Conservation (phyloP, 495 filamentous ascomycete genomes). For the Talaromyces thailandensis region DNA sequence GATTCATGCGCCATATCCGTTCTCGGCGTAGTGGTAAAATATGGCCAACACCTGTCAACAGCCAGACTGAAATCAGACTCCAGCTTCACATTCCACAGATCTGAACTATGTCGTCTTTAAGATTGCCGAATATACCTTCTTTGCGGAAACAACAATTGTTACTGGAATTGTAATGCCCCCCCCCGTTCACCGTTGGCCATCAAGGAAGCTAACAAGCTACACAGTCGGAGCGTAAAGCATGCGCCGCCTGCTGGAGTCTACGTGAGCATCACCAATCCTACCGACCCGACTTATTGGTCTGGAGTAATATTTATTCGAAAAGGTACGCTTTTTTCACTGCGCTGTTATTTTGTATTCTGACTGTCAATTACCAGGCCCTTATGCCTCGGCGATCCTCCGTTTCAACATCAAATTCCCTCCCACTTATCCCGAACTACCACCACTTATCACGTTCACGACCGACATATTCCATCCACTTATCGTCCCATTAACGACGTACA, state of each 20-base stretch:
- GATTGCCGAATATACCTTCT: slow-evolving; percentile 35
- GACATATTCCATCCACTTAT: slow-evolving; percentile 94
- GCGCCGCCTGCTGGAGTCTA: slow-evolving; percentile 78
- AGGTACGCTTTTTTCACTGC: slow-evolving; percentile 38
- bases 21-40: too few relatives aligned
- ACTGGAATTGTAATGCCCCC: slow-evolving; percentile 60
- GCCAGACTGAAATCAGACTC: not conserved
- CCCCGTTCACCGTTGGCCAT: not conserved
- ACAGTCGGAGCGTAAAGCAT: slow-evolving; percentile 71
- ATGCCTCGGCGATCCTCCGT: slow-evolving; percentile 76
- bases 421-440: slow-evolving; percentile 69
- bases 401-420: slow-evolving; percentile 84
- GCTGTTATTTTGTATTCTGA: not conserved
- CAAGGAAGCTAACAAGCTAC: slow-evolving; percentile 1
- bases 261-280: slow-evolving; percentile 64
- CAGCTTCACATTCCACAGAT: not conserved
- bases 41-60: not conserved
- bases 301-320: slow-evolving; percentile 86
- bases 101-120: slow-evolving; percentile 29
- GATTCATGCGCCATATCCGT: too few relatives aligned
- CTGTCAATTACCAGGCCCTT: slow-evolving; percentile 54
- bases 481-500: slow-evolving; percentile 81
- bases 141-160: slow-evolving; percentile 58
- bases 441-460: slow-evolving; percentile 75
- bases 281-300: slow-evolving; percentile 71